Conservation (phyloP, 257 asterid genomes). For the Leptodermis oblonga region DNA sequence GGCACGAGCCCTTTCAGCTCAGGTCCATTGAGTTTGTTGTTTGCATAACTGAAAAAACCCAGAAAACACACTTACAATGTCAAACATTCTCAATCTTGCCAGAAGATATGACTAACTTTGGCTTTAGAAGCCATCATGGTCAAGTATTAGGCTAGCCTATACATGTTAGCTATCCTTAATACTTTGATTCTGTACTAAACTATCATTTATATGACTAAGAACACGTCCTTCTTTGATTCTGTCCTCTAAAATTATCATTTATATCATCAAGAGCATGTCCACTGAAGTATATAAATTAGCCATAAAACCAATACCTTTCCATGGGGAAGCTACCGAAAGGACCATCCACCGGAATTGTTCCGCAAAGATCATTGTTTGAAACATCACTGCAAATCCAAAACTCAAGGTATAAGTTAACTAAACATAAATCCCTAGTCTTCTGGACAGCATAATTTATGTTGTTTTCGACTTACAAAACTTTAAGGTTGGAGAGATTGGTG, state of each 20-base stretch:
- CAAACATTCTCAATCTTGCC: too few species aligned
- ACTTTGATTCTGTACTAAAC: neutral
- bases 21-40: constrained; percentile 75
- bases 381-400: constrained; percentile 58
- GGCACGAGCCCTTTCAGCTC: constrained; percentile 84
- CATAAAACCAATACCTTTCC: constrained; percentile 62
- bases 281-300: too few species aligned
- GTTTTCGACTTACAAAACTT: constrained; percentile 54
- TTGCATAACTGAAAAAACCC: constrained; percentile 35
- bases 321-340: constrained; percentile 63
- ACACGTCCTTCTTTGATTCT: too few species aligned
- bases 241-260: too few species aligned
- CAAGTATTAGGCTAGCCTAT: neutral
- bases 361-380: constrained; percentile 75
- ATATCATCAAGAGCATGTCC: too few species aligned
- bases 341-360: constrained; percentile 89
- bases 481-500: constrained; percentile 59
- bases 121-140: neutral
- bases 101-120: too few species aligned
- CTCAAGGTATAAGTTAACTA: constrained; percentile 5
- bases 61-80: too few species aligned
- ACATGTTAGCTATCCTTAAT: neutral
- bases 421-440: neutral
- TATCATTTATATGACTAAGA: neutral
- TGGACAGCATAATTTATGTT: neutral